Percentiles rank a stretch among this genome's conserved stretches.
These are phyloP conservation scores for Globisporangium takayamanum DNA, from an alignment of 352 stramenopile species.

Conservation along the genomic window DNA sequence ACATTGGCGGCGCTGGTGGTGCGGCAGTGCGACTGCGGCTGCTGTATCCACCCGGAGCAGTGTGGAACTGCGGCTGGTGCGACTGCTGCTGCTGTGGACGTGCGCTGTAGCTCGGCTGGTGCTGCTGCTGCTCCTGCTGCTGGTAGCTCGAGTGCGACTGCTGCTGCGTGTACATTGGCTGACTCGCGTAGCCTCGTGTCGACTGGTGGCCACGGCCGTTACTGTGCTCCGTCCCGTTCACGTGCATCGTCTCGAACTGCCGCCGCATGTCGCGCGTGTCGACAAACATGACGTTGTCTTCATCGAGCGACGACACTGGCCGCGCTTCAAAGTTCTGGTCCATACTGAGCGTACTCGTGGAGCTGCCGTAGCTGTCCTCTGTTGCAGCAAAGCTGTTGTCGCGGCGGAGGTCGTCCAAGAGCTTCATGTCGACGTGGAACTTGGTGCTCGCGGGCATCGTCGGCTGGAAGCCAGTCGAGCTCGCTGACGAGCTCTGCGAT, in stretches of 20 bases:
- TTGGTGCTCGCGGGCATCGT: conserved; percentile 6
- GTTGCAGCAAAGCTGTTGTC: conserved; percentile 25
- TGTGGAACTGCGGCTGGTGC: neutral
- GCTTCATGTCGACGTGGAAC: conserved; percentile 37
- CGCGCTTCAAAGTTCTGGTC: conserved; percentile 21
- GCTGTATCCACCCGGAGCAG: neutral
- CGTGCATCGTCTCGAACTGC: conserved; percentile 9
- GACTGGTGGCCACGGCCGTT: neutral
- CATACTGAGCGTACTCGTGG: conserved; percentile 6
- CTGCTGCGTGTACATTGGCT: conserved; percentile 6
- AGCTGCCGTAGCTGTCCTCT: conserved; percentile 33
- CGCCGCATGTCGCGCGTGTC: conserved; percentile 34
- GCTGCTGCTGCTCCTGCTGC: neutral
- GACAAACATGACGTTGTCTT: conserved; percentile 33
- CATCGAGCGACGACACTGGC: conserved; percentile 27
- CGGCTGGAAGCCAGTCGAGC: neutral
- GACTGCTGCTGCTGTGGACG: neutral
- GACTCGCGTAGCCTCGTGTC: neutral
- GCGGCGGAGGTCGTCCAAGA: conserved; percentile 23
- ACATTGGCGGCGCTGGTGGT: neutral
- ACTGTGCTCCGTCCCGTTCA: neutral
- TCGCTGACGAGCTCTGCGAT: conserved; percentile 4
- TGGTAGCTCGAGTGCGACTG: neutral
- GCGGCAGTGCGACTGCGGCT: neutral
- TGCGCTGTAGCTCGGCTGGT: conserved; percentile 1